phyloP scores from a whole-genome alignment of 345 rosid species.

The Aethionema arabicum region DNA sequence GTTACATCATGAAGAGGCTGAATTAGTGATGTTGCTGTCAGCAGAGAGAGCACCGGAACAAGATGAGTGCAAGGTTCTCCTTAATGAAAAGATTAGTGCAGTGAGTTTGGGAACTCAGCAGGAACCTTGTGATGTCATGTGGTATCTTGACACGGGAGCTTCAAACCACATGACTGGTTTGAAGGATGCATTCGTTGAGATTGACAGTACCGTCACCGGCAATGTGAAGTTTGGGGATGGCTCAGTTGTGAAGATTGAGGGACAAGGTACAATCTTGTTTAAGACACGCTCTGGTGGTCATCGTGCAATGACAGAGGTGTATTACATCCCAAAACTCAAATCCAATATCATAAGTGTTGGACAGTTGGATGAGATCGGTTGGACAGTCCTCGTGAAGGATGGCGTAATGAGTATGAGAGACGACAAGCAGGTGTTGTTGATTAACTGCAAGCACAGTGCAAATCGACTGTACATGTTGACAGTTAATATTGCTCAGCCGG shows the following conservation, averaged over 20 bases:
- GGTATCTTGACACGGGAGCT: not conserved
- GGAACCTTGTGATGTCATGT: too few relatives aligned
- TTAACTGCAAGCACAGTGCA: not conserved
- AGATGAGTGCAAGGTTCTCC: too few relatives aligned
- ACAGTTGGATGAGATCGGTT: not conserved
- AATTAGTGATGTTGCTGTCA: too few relatives aligned
- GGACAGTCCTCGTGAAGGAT: not conserved
- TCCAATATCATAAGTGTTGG: not conserved
- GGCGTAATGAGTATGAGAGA: not conserved
- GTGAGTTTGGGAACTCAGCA: too few relatives aligned
- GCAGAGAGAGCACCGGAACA: too few relatives aligned
- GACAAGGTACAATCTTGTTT: not conserved
- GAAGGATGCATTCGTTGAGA: not conserved
- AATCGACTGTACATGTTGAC: not conserved
- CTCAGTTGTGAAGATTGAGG: not conserved
- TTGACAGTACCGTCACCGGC: not conserved
- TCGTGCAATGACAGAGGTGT: not conserved
- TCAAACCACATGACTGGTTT: not conserved
- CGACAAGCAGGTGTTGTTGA: not conserved
- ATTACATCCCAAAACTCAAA: not conserved
- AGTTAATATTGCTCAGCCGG: not conserved
- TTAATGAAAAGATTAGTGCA: too few relatives aligned
- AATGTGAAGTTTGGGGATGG: slow-evolving; percentile 4
- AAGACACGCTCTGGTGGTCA: not conserved
- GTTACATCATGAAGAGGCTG: too few relatives aligned